Conservation (phyloP, 2,329 filamentous ascomycete genomes). For the Aspergillus melleus region DNA sequence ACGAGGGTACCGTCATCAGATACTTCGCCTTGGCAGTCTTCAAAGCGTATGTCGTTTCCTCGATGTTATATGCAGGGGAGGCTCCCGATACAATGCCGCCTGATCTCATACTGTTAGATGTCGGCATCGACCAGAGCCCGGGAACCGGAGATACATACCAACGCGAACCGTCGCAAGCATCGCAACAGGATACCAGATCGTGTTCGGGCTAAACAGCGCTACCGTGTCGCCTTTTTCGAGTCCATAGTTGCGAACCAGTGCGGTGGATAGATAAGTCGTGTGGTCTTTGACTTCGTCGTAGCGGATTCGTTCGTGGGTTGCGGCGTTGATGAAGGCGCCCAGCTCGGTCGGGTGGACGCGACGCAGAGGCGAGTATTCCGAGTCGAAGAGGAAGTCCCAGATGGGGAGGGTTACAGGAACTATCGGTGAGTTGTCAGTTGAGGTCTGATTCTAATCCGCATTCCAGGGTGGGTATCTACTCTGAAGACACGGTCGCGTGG, state of each 20-base stretch:
- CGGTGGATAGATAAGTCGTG: slow-evolving; percentile 61
- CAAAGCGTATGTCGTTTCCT: slow-evolving; percentile 68
- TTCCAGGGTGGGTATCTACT: neutral
- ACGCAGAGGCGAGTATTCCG: slow-evolving; percentile 51
- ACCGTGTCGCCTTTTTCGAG: slow-evolving; percentile 58
- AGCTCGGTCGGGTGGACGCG: slow-evolving; percentile 42
- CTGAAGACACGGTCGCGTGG: neutral
- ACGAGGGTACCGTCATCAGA: slow-evolving; percentile 57
- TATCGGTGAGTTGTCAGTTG: neutral
- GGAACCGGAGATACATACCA: slow-evolving; percentile 27
- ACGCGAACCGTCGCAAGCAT: slow-evolving; percentile 58
- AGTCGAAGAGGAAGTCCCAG: slow-evolving; percentile 63
- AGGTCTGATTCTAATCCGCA: neutral
- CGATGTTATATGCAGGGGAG: slow-evolving; percentile 64
- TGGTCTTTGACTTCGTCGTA: slow-evolving; percentile 60
- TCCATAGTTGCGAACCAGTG: slow-evolving; percentile 56
- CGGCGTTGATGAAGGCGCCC: slow-evolving; percentile 52
- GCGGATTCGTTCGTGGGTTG: slow-evolving; percentile 58
- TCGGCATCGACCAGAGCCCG: neutral
- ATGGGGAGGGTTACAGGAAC: slow-evolving; percentile 37
- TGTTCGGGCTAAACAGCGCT: slow-evolving; percentile 63
- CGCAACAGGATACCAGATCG: slow-evolving; percentile 66
- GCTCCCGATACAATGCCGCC: slow-evolving; percentile 61
- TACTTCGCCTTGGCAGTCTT: slow-evolving; percentile 59
- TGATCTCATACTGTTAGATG: slow-evolving; percentile 1